Conservation (phyloP, 495 filamentous ascomycete genomes). For the Baudoinia panamericana region DNA sequence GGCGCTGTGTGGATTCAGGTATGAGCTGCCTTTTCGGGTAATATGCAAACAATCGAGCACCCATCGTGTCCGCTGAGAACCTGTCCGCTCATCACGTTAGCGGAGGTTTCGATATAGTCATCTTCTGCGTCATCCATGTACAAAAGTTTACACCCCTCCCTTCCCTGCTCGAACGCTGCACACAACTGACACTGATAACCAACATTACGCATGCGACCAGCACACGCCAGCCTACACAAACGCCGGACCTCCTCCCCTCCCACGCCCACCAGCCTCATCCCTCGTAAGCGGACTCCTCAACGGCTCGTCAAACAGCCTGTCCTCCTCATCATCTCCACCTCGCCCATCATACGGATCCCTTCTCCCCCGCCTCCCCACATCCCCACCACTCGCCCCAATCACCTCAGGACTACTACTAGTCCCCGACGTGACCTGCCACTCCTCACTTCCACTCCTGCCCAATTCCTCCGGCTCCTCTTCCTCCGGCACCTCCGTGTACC, state of each 20-base stretch:
- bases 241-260: too few relatives aligned
- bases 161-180: constrained; percentile 1
- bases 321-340: constrained; percentile 13
- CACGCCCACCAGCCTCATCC: constrained; percentile 19
- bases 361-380: constrained; percentile 9
- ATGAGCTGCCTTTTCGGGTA: too few relatives aligned
- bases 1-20: too few relatives aligned
- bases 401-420: constrained; percentile 2
- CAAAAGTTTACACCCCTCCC: too few relatives aligned
- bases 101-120: too few relatives aligned
- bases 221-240: too few relatives aligned
- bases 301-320: constrained; percentile 14
- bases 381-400: constrained; percentile 2
- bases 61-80: too few relatives aligned
- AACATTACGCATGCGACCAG: too few relatives aligned
- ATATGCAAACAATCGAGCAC: too few relatives aligned
- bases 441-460: constrained; percentile 4
- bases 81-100: too few relatives aligned
- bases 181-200: background rate
- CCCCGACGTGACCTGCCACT: constrained; percentile 15
- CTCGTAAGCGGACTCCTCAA: constrained; percentile 24
- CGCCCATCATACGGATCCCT: constrained; percentile 15
- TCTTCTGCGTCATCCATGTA: too few relatives aligned
- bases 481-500: constrained; percentile 3
- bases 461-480: background rate